phyloP scores from a whole-genome alignment of 257 asterid genomes.

The Fraxinus pennsylvanica region DNA sequence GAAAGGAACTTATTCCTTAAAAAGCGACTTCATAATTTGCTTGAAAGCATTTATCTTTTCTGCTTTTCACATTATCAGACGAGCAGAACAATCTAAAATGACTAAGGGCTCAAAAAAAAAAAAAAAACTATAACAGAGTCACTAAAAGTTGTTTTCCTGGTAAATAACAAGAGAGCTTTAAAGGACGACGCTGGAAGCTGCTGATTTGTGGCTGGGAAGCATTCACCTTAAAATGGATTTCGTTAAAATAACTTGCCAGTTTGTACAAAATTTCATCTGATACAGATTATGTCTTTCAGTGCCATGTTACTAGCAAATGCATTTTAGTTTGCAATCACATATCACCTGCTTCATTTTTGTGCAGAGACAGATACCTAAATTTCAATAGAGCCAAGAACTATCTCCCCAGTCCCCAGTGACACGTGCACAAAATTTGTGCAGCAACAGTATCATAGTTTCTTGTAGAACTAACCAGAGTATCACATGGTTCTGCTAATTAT shows the following conservation, averaged over 20 bases:
- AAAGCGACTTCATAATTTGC: constrained; percentile 7
- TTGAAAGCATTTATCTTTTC: constrained; percentile 11
- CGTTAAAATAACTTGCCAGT: not conserved
- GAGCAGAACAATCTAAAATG: constrained; percentile 6
- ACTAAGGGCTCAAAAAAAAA: not conserved
- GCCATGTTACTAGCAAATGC: not conserved
- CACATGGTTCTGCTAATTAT: constrained; percentile 10
- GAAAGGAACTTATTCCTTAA: not conserved
- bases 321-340: not conserved
- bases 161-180: constrained; percentile 16
- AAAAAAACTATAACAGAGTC: not conserved
- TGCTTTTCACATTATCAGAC: constrained; percentile 9
- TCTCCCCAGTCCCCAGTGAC: constrained; percentile 2
- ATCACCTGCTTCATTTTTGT: not conserved
- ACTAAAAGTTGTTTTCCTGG: not conserved
- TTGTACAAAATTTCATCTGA: not conserved
- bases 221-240: not conserved
- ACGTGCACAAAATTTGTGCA: constrained; percentile 13
- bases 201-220: constrained; percentile 9
- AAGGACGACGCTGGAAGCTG: constrained; percentile 1
- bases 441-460: constrained; percentile 8
- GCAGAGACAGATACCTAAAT: not conserved
- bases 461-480: not conserved
- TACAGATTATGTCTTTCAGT: constrained; percentile 3
- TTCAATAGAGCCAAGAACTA: not conserved